Conservation (phyloP, 306 rosid species). For the Lathyrus tuberosus region DNA sequence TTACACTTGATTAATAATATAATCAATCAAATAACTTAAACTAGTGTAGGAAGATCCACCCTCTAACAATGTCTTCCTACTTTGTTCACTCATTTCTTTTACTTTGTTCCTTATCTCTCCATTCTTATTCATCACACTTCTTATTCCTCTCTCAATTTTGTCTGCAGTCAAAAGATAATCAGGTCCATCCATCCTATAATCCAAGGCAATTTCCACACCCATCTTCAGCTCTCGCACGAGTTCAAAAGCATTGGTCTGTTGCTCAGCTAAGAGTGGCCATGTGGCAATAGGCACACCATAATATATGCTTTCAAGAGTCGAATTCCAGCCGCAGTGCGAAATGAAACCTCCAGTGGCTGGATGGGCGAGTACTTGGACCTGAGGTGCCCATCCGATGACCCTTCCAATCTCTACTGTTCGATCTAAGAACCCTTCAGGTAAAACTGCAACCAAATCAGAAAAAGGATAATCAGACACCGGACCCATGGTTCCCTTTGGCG, state of each 20-base stretch:
- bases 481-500: conserved; percentile 1
- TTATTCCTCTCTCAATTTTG: conserved; percentile 46
- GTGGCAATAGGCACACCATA: conserved; percentile 60
- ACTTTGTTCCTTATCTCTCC: conserved; percentile 40
- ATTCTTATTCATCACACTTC: conserved; percentile 34
- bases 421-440: conserved; percentile 59
- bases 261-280: conserved; percentile 57
- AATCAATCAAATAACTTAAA: conserved; percentile 35
- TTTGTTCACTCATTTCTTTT: conserved; percentile 42
- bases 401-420: conserved; percentile 49
- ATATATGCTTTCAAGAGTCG: conserved; percentile 53
- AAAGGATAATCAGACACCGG: conserved; percentile 22
- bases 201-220: conserved; percentile 43
- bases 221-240: conserved; percentile 46
- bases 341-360: conserved; percentile 53
- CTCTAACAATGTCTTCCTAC: conserved; percentile 26
- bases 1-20: conserved; percentile 16
- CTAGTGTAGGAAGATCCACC: conserved; percentile 48
- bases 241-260: conserved; percentile 54
- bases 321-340: conserved; percentile 71
- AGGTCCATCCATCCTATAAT: conserved; percentile 19
- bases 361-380: conserved; percentile 49
- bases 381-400: conserved; percentile 69
- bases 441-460: neutral
- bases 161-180: conserved; percentile 28